Base-by-base conservation (phyloP, 2,329 filamentous ascomycete species). In the Diplodia scrobiculata region DNA sequence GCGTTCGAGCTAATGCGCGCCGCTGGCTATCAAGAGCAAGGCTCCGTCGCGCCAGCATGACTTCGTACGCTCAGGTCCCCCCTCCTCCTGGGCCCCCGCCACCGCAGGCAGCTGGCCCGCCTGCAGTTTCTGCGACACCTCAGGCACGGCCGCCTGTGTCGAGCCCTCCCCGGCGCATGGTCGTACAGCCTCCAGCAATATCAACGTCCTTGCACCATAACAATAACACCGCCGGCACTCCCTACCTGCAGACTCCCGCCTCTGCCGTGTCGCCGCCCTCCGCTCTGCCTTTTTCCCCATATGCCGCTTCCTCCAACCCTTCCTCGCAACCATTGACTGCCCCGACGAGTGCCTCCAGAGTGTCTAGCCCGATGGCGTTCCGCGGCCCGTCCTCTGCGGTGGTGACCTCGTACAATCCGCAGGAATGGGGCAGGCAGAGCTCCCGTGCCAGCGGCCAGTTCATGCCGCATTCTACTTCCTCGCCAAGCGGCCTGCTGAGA, bases 341-440 rank as follows among this genome's bases (percentile, higher is more conserved):
- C 67, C 68, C 73, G 41, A 75, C 75, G 73, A 71, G 74, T 58
- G 69, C 73, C 19, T 74, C 73, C 25, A 72, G 74, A n/a, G 51
- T 67, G 50, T 66, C 68, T 11, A 76, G 74, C 59, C 73, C 76
- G 58, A 76, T 78, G 76, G 74, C 76, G 9, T 72, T 75, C 73
- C 73, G 74, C 70, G 72, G 69, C 67, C 66, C 68, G 65, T 67
- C 73, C 54, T 60, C 55, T 19, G 55, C 55, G 6, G 71, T 70
- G 45, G 73, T 74, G 47, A 74, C 76, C 72, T 72, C 69, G 1
- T 83, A 83, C 74, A 82, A 83, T 70, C 81, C 81, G 41, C 79
- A 79, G 70, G 80, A 83, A 77, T 83, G 81, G 81, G 76, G 74
- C 70, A 76, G 78, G 67, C 72, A 72, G 65, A 34, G 47, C 27